Evolutionary conservation across 1,284 basidiomycete genomes (phyloP).

Genomic region (Sutorius eximius): DNA sequence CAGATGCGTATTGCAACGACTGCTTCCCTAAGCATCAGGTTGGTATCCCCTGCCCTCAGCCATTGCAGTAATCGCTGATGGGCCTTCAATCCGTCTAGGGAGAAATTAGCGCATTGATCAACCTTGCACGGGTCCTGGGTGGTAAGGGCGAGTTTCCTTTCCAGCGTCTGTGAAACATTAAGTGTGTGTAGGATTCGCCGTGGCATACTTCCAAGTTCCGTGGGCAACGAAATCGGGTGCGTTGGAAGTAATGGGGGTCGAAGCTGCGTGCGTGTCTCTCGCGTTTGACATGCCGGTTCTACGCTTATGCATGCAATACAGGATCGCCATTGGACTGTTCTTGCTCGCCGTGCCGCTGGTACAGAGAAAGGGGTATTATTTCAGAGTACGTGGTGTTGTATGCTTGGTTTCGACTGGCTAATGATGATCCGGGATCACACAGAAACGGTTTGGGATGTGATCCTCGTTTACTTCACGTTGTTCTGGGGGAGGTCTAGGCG

Average conservation of each 20-base stretch:
- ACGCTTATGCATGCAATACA: constrained; percentile 10
- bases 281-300: background rate
- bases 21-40: constrained; percentile 42
- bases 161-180: background rate
- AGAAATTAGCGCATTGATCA: constrained; percentile 54
- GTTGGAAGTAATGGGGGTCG: constrained; percentile 48
- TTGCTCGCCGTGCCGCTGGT: constrained; percentile 47
- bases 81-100: constrained; percentile 32
- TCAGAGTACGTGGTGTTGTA: constrained; percentile 40
- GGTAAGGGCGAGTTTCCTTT: constrained; percentile 23
- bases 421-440: background rate
- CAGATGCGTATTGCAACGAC: constrained; percentile 54
- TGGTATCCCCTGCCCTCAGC: background rate
- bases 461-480: background rate
- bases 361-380: constrained; percentile 42
- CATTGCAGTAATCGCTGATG: background rate
- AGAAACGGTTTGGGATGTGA: constrained; percentile 26
- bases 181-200: constrained; percentile 40
- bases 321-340: constrained; percentile 47
- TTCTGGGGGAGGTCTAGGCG: background rate
- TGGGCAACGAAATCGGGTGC: constrained; percentile 52
- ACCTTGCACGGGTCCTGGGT: constrained; percentile 49
- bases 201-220: constrained; percentile 58
- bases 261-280: constrained; percentile 42
- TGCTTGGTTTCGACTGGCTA: background rate